Percentiles rank a stretch among this genome's conserved stretches.
Evolutionary conservation across 345 rosid species (phyloP).

Genomic region (Corymbia maculata): DNA sequence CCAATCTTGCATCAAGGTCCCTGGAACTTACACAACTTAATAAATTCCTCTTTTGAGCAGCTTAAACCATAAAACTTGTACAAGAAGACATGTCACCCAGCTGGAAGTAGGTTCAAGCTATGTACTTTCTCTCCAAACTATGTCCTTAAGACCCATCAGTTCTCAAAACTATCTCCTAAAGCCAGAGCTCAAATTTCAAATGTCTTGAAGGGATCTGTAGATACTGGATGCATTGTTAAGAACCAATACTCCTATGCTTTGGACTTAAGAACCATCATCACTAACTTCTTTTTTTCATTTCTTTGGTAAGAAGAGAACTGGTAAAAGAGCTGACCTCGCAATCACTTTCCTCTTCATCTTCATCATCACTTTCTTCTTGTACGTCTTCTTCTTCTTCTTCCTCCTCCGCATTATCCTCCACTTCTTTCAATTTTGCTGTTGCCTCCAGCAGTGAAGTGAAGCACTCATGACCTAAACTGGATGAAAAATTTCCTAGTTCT

Average conservation of each 20-base stretch:
- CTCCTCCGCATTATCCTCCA: conserved; percentile 33
- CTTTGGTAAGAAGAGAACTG: background rate
- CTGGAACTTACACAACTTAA: background rate
- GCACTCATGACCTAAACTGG: conserved; percentile 34
- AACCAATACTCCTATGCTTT: background rate
- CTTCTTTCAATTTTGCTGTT: conserved; percentile 39
- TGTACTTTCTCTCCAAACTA: background rate
- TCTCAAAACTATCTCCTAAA: background rate
- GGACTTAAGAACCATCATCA: background rate
- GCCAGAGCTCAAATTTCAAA: background rate
- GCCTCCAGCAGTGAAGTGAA: conserved; percentile 53
- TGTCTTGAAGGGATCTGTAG: background rate
- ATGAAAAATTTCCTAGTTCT: conserved; percentile 25
- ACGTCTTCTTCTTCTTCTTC: conserved; percentile 40
- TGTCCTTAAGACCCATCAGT: background rate
- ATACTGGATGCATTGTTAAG: background rate
- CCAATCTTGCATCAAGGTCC: background rate
- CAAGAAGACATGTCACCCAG: background rate
- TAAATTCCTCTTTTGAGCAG: background rate
- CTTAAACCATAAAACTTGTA: background rate
- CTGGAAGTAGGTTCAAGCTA: background rate
- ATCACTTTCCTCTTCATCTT: conserved; percentile 26
- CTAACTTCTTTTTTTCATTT: background rate
- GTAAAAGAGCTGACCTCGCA: conserved; percentile 36
- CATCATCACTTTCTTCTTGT: conserved; percentile 20